Conservation (phyloP, 306 rosid species). For the Citrullus amarus region DNA sequence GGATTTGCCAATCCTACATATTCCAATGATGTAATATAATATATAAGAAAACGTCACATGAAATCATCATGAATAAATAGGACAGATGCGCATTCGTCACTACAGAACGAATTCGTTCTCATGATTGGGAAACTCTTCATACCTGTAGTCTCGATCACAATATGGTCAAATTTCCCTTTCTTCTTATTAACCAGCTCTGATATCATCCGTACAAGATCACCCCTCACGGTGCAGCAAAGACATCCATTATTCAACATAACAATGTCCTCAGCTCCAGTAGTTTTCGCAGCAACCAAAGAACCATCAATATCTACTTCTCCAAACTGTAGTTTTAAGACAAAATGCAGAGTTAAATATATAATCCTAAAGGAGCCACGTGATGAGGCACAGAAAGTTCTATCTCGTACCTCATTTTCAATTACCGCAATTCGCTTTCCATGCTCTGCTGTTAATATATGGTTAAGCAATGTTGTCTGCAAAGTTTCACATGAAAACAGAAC, state of each 20-base stretch:
- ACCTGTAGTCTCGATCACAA: conserved; percentile 91
- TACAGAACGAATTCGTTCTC: neutral
- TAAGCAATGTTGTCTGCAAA: conserved; percentile 75
- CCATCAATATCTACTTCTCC: conserved; percentile 96
- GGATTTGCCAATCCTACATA: conserved; percentile 89
- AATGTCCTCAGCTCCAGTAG: conserved; percentile 92
- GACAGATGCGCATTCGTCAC: neutral
- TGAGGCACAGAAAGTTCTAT: neutral
- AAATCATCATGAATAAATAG: neutral
- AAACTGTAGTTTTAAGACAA: conserved; percentile 30
- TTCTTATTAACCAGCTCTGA: conserved; percentile 55
- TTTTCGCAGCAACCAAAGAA: conserved; percentile 72
- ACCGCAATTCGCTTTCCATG: conserved; percentile 93
- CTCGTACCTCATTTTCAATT: conserved; percentile 75
- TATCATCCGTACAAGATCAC: conserved; percentile 93
- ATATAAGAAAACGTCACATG: neutral
- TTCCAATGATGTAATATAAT: neutral
- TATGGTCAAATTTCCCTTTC: conserved; percentile 87
- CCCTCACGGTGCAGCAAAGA: conserved; percentile 98
- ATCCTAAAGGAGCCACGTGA: neutral
- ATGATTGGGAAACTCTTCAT: neutral
- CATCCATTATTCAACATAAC: conserved; percentile 87
- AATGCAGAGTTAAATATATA: neutral
- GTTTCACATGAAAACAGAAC: conserved; percentile 13
- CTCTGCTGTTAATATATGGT: conserved; percentile 82